Base-by-base conservation (phyloP, 345 rosid species). In the Arabis hirsuta region DNA sequence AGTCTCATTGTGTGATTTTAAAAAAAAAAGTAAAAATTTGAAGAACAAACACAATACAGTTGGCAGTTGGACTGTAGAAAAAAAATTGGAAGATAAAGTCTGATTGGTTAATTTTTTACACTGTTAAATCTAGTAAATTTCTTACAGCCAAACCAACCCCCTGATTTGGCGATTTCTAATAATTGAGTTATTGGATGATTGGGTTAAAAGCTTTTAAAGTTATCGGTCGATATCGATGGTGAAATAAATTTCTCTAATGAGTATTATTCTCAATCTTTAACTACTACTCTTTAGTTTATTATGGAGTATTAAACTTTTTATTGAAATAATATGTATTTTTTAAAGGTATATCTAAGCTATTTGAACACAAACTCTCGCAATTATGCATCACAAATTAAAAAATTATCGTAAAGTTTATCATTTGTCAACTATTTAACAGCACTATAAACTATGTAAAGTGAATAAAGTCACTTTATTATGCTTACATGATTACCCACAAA, bases 391-490 rank as follows among this genome's bases (percentile, higher is more conserved):
- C 5, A 9, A 26, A 26, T 11, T 3, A 1, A n/a, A n/a, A 12
- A 19, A 7, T 41, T 13, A 2, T 36, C 4, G 24, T 66, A 39
- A 50, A 64, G 12, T 12, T 4, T 31, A 7, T 44, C 43, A 26
- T 20, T 41, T 26, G 19, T 41, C 62, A 42, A 45, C 61, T 42
- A 10, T 44, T 20, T 55, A 19, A 19, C 31, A 32, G 36, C 6
- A 32, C 0, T 54, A 20, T 8, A 45, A 20, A 32, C 45, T 10
- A 55, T 31, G 55, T 29, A 44, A 3, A 57, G 7, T 7, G 4
- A 22, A 20, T 46, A 57, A 69, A 69, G 57, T 57, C 12, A 47
- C 65, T 69, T 69, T 69, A 36, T 69, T 69, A 36, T 57, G 65
- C 4, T 36, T 34, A 67, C 54, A 45, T 32, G 0, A 69, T 57